phyloP scores from a whole-genome alignment of 192 early-diverging fungal species.

The Entophlyctis helioformis region DNA sequence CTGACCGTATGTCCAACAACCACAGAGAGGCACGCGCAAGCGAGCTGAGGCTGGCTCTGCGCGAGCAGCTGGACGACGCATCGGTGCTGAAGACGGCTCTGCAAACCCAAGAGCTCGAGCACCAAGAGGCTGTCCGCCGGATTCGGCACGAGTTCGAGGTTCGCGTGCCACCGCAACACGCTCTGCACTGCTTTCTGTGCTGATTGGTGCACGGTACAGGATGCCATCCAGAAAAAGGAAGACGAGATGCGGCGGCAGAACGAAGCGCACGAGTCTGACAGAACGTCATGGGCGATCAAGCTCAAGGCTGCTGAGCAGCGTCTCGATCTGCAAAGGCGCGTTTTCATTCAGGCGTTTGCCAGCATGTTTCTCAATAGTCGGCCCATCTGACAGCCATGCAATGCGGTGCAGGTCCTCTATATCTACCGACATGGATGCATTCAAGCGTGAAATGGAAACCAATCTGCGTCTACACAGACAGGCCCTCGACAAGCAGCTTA shows the following conservation, averaged over 20 bases:
- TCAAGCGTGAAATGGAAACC: conserved; percentile 5
- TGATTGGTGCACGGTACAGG: not conserved
- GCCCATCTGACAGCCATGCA: not conserved
- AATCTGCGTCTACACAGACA: conserved; percentile 5
- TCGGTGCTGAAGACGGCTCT: conserved; percentile 8
- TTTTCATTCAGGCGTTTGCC: not conserved
- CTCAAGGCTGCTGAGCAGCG: conserved; percentile 6
- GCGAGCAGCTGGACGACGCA: conserved; percentile 12
- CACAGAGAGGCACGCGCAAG: conserved; percentile 15
- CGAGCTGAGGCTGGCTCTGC: conserved; percentile 18
- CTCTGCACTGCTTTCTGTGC: not conserved
- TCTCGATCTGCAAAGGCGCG: conserved; percentile 5
- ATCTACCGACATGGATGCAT: conserved; percentile 1
- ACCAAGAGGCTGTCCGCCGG: conserved; percentile 14
- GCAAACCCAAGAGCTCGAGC: conserved; percentile 21
- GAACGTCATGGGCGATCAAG: conserved; percentile 3
- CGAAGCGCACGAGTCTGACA: conserved; percentile 6
- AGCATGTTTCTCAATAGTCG: not conserved
- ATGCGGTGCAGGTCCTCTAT: not conserved
- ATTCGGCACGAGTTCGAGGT: conserved; percentile 20
- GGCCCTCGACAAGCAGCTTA: conserved; percentile 1
- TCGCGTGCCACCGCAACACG: too few species aligned
- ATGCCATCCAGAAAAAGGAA: conserved; percentile 2
- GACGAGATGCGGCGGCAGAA: conserved; percentile 1
- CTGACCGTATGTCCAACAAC: too few species aligned